Base-by-base conservation (phyloP, 495 filamentous ascomycete genomes). In the Echria macrotheca region DNA sequence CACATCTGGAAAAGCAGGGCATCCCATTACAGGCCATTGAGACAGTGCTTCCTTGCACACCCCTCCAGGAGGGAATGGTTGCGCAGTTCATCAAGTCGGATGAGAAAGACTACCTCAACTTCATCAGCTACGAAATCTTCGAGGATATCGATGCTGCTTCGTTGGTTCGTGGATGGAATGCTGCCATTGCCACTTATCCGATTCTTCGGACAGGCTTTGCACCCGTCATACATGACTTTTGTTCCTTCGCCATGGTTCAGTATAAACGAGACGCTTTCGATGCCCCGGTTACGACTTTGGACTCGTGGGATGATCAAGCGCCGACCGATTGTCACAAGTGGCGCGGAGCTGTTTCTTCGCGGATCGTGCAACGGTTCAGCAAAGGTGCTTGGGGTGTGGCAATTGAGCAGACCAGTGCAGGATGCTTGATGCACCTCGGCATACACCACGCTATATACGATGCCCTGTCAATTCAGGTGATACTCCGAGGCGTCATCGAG, bases 361-460 rank as follows among this genome's bases (percentile, higher is more conserved):
- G 47, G 7, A 59, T 54, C 5, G 12, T 61, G 1, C 1, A 49
- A 5, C 31, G 38, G 2, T 37, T 63, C 3, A 43, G 60, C 9
- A 9, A 25, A 0, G 37, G 51, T 12, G 63, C 63, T 4, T 76
- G 72, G 69, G 41, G 48, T 1, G 51, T 64, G 26, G 44, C 53
- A 3, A 15, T 68, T 4, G 43, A 63, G 2, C 52, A 65, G 6
- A 3, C 38, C 0, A 47, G 33, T 7, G 5, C 44, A 6, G 53
- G 42, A 17, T 21, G 71, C 63, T 52, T 80, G 71, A 53, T 72
- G 61, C 69, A 73, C 24, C 52, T 75, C 10, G 65, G 62, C 0
- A 70, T 76, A 4, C 81, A 89, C 44, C 88, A 95, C 65, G 84
- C 85, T 2, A 66, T 95, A 1, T 93, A 89, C 53, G 88, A 95